A percentile compares a stretch with the other conserved stretches of the same genome.
Evolutionary conservation across 805 yeast genomes (phyloP).

Genomic region (Metschnikowia arizonensis): DNA sequence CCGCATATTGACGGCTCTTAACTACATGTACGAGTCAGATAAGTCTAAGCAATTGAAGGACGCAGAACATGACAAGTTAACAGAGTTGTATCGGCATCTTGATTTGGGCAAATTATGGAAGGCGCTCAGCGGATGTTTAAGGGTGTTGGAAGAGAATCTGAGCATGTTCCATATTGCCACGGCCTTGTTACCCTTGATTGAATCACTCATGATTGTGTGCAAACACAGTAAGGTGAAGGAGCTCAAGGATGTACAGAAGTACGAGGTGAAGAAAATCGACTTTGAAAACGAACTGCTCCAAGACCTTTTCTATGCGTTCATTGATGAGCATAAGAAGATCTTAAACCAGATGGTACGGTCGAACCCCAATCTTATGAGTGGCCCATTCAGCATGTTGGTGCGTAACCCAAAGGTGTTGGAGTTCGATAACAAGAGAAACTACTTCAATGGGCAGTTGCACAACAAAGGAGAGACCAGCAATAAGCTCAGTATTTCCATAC

Average conservation of each 20-base stretch:
- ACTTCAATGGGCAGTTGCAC: constrained; percentile 74
- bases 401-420: constrained; percentile 85
- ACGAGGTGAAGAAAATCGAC: constrained; percentile 61
- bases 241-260: constrained; percentile 51
- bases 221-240: constrained; percentile 71
- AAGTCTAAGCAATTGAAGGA: constrained; percentile 10
- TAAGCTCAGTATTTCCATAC: constrained; percentile 61
- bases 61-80: constrained; percentile 46
- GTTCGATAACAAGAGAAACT: constrained; percentile 88
- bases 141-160: constrained; percentile 56
- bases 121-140: constrained; percentile 68
- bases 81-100: constrained; percentile 59
- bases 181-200: constrained; percentile 79
- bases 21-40: constrained; percentile 60
- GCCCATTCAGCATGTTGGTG: constrained; percentile 87
- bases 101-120: constrained; percentile 82
- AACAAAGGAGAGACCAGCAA: constrained; percentile 39
- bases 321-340: constrained; percentile 82
- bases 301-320: constrained; percentile 74
- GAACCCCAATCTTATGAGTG: constrained; percentile 91
- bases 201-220: constrained; percentile 93
- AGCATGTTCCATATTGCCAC: constrained; percentile 59
- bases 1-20: constrained; percentile 81
- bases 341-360: constrained; percentile 87
- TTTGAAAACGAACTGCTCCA: constrained; percentile 73